These are phyloP conservation scores for Coelastrella sp. DNA, from an alignment of 139 green algal genomes.

Conservation along the genomic window DNA sequence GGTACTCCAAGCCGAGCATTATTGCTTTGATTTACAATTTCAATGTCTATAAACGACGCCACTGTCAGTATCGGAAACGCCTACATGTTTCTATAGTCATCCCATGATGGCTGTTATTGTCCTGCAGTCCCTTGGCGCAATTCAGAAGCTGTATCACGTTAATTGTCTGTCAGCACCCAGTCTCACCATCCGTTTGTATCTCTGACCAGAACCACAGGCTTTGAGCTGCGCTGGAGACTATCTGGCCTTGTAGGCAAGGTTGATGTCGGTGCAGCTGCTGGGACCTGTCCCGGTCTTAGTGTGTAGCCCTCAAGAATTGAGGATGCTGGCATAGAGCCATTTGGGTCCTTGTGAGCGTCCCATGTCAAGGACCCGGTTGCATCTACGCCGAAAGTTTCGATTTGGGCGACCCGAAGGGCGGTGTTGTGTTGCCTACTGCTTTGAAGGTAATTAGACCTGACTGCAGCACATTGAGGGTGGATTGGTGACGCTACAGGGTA, in stretches of 20 bases:
- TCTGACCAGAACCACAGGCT: conserved; percentile 41
- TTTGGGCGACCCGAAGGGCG: not conserved
- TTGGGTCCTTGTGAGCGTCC: conserved; percentile 3
- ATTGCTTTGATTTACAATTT: no score
- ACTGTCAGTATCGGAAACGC: no score
- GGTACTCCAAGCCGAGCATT: no score
- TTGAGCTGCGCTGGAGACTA: conserved; percentile 37
- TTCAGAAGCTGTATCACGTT: no score
- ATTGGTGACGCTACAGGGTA: not conserved
- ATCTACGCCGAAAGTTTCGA: not conserved
- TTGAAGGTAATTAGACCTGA: not conserved
- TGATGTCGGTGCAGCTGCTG: conserved; percentile 17
- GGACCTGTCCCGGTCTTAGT: conserved; percentile 1
- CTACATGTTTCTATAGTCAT: no score
- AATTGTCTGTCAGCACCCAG: not conserved
- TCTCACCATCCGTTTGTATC: conserved; percentile 49
- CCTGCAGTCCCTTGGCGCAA: no score
- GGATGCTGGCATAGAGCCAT: not conserved
- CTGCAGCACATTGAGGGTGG: not conserved
- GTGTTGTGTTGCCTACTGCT: not conserved
- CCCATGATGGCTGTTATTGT: no score
- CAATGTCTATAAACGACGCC: no score
- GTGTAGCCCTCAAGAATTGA: not conserved
- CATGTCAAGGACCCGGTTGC: not conserved
- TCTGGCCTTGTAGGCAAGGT: conserved; percentile 42